Conservation (phyloP, 345 rosid species). For the Aethionema arabicum region DNA sequence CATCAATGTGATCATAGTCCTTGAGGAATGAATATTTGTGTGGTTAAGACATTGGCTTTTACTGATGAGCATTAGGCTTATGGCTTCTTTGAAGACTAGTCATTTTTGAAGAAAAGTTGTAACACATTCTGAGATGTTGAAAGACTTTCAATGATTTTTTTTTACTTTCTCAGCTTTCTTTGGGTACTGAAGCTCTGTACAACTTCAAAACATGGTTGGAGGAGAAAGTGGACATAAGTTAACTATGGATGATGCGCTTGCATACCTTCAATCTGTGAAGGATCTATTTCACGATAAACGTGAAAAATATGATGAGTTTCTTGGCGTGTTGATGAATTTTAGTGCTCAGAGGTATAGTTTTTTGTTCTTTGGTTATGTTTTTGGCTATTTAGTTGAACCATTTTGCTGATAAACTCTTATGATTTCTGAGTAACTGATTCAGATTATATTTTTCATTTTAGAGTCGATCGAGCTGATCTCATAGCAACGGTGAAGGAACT, state of each 20-base stretch:
- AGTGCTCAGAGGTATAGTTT: conserved; percentile 67
- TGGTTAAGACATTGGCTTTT: background rate
- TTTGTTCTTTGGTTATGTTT: background rate
- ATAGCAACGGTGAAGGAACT: conserved; percentile 82
- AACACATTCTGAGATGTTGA: no score
- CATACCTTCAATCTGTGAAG: conserved; percentile 87
- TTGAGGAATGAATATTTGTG: background rate
- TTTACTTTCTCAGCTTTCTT: no score
- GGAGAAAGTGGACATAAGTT: conserved; percentile 57
- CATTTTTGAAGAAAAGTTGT: no score
- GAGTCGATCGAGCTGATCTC: conserved; percentile 84
- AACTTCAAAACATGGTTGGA: conserved; percentile 45
- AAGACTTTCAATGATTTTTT: background rate
- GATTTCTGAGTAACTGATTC: background rate
- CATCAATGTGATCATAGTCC: background rate
- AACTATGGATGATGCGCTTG: conserved; percentile 77
- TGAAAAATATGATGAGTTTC: conserved; percentile 80
- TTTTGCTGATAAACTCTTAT: no score
- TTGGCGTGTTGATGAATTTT: conserved; percentile 91
- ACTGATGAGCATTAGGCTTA: background rate
- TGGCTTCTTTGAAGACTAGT: background rate
- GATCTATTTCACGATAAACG: conserved; percentile 69
- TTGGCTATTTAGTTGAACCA: no score
- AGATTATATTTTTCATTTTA: conserved; percentile 28
- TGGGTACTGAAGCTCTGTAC: conserved; percentile 57